These are phyloP conservation scores for Umbilicus rupestris DNA, from an alignment of 164 flowering plant genomes.

Conservation along the genomic window DNA sequence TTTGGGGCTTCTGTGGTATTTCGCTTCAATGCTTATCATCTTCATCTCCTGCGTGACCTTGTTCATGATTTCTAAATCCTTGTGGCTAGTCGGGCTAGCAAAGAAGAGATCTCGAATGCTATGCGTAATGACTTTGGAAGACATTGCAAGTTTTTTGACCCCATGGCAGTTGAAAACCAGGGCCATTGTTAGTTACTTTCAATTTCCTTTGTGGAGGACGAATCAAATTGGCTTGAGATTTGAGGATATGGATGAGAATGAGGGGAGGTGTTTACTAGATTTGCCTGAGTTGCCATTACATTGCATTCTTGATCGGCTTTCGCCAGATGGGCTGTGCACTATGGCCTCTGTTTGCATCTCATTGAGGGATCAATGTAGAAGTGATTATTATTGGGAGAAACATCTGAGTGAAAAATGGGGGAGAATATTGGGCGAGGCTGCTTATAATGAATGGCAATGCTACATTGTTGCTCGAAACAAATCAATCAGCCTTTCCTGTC, in stretches of 20 bases:
- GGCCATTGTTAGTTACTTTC: too few relatives aligned
- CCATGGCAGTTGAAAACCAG: too few relatives aligned
- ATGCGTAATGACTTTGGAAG: too few relatives aligned
- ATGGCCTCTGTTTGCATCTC: constrained; percentile 36
- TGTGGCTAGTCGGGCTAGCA: constrained; percentile 13
- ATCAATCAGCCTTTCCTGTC: not conserved
- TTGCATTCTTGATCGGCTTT: constrained; percentile 38
- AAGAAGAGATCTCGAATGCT: constrained; percentile 8
- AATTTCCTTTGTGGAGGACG: not conserved
- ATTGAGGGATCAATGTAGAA: constrained; percentile 36
- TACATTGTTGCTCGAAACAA: constrained; percentile 22
- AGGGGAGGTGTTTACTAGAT: constrained; percentile 28
- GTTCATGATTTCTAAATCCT: constrained; percentile 27
- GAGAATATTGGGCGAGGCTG: constrained; percentile 30
- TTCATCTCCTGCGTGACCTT: constrained; percentile 33
- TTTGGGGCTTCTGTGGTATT: not conserved
- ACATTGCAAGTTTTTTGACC: too few relatives aligned
- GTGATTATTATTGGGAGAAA: constrained; percentile 50
- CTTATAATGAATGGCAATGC: constrained; percentile 36
- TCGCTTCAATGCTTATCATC: constrained; percentile 26
- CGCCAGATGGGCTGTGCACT: constrained; percentile 37
- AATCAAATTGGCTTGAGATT: not conserved
- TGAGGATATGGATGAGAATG: constrained; percentile 15
- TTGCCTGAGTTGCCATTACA: constrained; percentile 56
- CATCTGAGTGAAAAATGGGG: constrained; percentile 55